phyloP scores from a whole-genome alignment of 805 yeast species.

The Suhomyces sp. region DNA sequence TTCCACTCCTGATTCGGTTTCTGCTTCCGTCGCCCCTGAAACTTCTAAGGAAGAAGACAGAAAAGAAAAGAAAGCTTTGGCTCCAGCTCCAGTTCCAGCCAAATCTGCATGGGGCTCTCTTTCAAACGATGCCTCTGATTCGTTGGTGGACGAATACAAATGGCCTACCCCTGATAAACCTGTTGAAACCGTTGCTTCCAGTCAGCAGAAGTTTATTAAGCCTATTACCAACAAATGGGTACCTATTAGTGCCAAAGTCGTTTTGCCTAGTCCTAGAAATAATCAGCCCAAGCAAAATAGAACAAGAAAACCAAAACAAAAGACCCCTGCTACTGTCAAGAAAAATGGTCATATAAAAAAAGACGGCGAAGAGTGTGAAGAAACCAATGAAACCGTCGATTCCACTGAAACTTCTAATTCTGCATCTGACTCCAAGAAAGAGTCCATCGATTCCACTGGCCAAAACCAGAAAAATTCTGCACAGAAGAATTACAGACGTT shows the following conservation, averaged over 20 bases:
- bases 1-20: no score
- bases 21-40: constrained; percentile 4
- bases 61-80: constrained; percentile 33
- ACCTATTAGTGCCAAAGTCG: constrained; percentile 43
- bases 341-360: constrained; percentile 7
- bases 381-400: background rate
- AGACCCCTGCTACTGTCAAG: constrained; percentile 16
- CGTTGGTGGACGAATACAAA: constrained; percentile 38
- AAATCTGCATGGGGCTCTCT: constrained; percentile 42
- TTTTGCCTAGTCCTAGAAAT: constrained; percentile 36
- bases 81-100: constrained; percentile 46
- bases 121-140: constrained; percentile 7
- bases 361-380: constrained; percentile 6
- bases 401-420: constrained; percentile 1
- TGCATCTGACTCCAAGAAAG: constrained; percentile 4
- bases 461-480: constrained; percentile 10
- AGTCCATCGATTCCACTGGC: background rate
- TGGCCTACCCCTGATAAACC: constrained; percentile 43
- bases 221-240: constrained; percentile 45
- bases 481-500: constrained; percentile 29
- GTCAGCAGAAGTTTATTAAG: constrained; percentile 36
- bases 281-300: constrained; percentile 19
- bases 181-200: constrained; percentile 13
- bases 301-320: constrained; percentile 28
- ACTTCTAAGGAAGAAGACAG: background rate